Evolutionary conservation across 2,329 filamentous ascomycete genomes (phyloP).

Genomic region (Ophiostoma pallidulum): DNA sequence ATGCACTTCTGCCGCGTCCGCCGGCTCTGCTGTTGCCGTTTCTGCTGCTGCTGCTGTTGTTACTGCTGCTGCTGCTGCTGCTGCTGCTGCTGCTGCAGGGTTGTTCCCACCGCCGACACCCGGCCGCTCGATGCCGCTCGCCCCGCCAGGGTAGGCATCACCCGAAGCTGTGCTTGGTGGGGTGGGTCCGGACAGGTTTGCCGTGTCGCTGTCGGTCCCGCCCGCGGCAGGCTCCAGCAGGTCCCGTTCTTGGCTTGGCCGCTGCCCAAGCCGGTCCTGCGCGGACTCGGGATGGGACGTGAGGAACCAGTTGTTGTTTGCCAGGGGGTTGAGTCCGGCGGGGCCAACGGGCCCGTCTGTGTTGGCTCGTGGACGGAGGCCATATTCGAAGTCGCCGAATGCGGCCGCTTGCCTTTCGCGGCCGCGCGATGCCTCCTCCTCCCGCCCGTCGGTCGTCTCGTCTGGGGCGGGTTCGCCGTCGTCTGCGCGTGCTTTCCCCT

Average conservation of each 20-base stretch:
- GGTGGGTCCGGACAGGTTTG: neutral
- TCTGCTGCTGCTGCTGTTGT: too few species aligned
- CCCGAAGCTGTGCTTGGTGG: too few species aligned
- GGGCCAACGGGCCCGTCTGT: slow-evolving; percentile 46
- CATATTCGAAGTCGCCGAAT: slow-evolving; percentile 9
- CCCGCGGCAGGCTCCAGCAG: neutral
- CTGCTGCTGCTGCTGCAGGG: too few species aligned
- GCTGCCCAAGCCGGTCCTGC: neutral
- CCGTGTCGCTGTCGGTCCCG: neutral
- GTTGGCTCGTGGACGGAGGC: slow-evolving; percentile 39
- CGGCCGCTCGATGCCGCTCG: neutral
- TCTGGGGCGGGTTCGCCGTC: neutral
- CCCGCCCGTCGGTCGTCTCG: slow-evolving; percentile 3
- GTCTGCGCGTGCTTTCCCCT: slow-evolving; percentile 10
- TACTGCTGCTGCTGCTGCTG: too few species aligned
- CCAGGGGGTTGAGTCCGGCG: slow-evolving; percentile 40
- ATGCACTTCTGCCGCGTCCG: too few species aligned
- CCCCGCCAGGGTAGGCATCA: too few species aligned
- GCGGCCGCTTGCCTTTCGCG: neutral
- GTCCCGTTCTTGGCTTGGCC: too few species aligned
- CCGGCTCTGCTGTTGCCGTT: too few species aligned
- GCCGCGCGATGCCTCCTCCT: neutral
- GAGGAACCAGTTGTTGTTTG: slow-evolving; percentile 54
- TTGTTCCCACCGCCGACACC: neutral
- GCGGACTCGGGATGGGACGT: slow-evolving; percentile 18